These are phyloP conservation scores for Citrullus mucosospermus DNA, from an alignment of 306 rosid genomes.

Conservation along the genomic window DNA sequence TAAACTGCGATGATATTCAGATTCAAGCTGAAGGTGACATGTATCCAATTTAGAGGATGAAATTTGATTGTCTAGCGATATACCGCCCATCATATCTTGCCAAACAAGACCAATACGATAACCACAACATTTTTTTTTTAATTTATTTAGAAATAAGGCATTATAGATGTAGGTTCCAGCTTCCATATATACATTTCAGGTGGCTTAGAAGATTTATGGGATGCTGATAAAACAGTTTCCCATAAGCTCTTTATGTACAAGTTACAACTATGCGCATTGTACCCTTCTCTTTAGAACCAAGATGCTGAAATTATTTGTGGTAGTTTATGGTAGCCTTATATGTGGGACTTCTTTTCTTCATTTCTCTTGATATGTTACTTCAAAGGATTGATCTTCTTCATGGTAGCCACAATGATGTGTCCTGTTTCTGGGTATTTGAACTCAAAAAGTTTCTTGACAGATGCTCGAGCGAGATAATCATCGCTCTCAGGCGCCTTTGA, in stretches of 20 bases:
- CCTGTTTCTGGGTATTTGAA: constrained; percentile 48
- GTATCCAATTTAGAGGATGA: background rate
- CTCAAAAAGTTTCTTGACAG: constrained; percentile 53
- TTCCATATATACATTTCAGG: background rate
- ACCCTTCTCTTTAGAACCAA: background rate
- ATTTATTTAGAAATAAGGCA: background rate
- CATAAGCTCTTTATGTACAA: background rate
- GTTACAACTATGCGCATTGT: background rate
- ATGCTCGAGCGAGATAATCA: constrained; percentile 37
- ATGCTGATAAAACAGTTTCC: background rate
- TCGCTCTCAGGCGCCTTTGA: constrained; percentile 34
- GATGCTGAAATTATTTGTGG: background rate
- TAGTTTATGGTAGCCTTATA: background rate
- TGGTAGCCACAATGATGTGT: constrained; percentile 36
- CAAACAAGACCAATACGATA: background rate
- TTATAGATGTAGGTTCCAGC: too few relatives aligned
- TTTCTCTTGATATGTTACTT: constrained; percentile 5
- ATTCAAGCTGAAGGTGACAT: background rate
- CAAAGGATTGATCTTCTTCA: constrained; percentile 44
- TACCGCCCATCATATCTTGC: background rate
- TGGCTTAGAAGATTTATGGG: background rate
- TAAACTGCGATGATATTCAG: background rate
- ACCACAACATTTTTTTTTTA: background rate
- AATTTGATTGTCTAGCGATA: background rate
- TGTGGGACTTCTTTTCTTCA: background rate